Base-by-base conservation (phyloP, 179 eudicot genomes). In the Corrigiola litoralis region DNA sequence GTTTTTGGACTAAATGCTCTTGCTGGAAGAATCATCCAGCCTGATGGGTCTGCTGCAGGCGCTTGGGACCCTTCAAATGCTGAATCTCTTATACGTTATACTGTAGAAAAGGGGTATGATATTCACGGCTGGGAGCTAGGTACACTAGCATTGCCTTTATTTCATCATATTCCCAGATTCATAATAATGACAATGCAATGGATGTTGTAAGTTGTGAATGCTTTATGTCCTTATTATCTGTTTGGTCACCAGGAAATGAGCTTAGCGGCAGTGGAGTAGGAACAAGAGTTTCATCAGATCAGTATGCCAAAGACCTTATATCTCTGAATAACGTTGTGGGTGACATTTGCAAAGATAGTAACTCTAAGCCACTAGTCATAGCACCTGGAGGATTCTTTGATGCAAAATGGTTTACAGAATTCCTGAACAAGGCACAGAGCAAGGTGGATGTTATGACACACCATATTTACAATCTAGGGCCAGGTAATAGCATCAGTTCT, bases 91-190 rank as follows among this genome's bases (percentile, higher is more conserved):
- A 84, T 92, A 38, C 79, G 79, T 38, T 92, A 92, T 38, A 89
- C 92, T 2, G 90, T 83, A 9, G 63, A 77, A 54, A 92, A 84
- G 76, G 87, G 85, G 16, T 85, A 87, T 71, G 63, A 67, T 11
- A 81, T 92, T 14, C 54, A 79, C 74, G 96, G 88, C 32, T 92
- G 96, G 98, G 98, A 92, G 63, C 85, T 92, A 59, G 98, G 98
- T 89, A 73, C 33, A 41, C 31, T 21, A 20, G 28, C 10, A 10
- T 28, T 28, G 20, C 23, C 29, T 23, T 57, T 29, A 21, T 32
- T 11, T 33, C 11, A 42, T 50, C 29, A 66, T 24, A 16, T 59
- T 60, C 34, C 54, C 2, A 33, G 14, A 10, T 52, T 24, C 16
- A 31, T 1, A 2, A 47, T 25, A 12, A 32, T 27, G 36, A 48